These are phyloP conservation scores for Thermoascus crustaceus DNA, from an alignment of 2,329 filamentous ascomycete species.

Conservation along the genomic window DNA sequence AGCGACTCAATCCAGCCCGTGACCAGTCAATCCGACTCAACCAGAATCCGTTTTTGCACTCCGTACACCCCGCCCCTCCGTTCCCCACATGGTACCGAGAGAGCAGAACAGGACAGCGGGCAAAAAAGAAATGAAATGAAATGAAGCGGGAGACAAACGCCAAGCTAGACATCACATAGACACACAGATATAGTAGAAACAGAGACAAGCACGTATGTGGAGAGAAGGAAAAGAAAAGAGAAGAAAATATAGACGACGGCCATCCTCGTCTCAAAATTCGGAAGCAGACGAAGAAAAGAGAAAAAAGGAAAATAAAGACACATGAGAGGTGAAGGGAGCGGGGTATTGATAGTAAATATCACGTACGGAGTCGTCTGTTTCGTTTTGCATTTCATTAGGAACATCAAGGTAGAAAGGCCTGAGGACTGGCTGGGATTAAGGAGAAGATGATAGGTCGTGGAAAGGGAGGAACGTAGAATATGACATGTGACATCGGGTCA, in stretches of 20 bases:
- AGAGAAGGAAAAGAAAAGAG: not conserved
- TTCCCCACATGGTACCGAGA: not conserved
- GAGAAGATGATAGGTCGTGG: no score
- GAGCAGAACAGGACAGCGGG: not conserved
- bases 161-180: conserved; percentile 2
- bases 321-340: not conserved
- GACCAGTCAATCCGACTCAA: not conserved
- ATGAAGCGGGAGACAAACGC: not conserved
- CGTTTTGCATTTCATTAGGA: not conserved
- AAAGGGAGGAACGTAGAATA: no score
- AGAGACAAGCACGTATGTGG: no score
- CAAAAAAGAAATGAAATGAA: not conserved
- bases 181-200: not conserved
- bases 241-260: not conserved
- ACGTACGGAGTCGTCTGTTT: no score
- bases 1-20: no score
- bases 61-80: conserved; percentile 1
- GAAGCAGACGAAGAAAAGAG: not conserved
- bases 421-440: no score
- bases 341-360: conserved; percentile 1
- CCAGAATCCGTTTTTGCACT: not conserved
- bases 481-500: no score
- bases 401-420: no score
- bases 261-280: conserved; percentile 1
- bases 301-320: not conserved